Evolutionary conservation across 257 asterid species (phyloP).

Genomic region (Solanum rostratum): DNA sequence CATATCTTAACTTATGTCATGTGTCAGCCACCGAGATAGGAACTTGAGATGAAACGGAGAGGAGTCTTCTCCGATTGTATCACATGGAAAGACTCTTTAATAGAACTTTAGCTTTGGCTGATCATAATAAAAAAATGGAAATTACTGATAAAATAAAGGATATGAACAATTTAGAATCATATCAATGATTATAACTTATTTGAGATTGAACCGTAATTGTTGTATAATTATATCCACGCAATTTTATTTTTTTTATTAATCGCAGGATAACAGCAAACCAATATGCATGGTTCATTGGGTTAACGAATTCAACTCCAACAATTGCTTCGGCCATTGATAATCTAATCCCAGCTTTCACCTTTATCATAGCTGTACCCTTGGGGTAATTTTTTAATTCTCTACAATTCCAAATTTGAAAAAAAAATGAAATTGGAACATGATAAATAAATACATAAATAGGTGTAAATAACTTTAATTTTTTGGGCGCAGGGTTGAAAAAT

Average conservation of each 20-base stretch:
- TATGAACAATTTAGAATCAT: background rate
- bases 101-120: too few relatives aligned
- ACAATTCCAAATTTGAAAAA: background rate
- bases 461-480: background rate
- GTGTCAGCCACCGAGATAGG: too few relatives aligned
- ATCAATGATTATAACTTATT: background rate
- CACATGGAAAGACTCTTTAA: too few relatives aligned
- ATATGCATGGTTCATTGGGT: conserved; percentile 61
- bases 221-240: background rate
- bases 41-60: too few relatives aligned
- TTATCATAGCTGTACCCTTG: conserved; percentile 56
- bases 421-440: background rate
- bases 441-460: background rate
- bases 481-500: conserved; percentile 40
- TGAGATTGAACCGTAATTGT: background rate
- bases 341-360: conserved; percentile 72
- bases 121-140: background rate
- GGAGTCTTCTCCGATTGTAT: too few relatives aligned
- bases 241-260: background rate
- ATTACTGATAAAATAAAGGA: too few relatives aligned
- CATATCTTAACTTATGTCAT: too few relatives aligned
- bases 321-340: conserved; percentile 74
- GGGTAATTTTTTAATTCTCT: conserved; percentile 36
- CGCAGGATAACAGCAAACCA: conserved; percentile 70
- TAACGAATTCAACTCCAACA: conserved; percentile 77